These are phyloP conservation scores for Malus domestica DNA, from an alignment of 306 rosid genomes.

Conservation along the genomic window ASM211411v1 NC_041789.1:22163001-22163500, in stretches of 20 bases:
- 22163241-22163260: background rate
- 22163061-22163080: background rate
- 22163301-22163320: background rate
- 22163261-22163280: background rate
- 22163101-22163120: background rate
- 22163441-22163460: too few relatives aligned
- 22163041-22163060: too few relatives aligned
- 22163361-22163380: background rate
- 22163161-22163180: background rate
- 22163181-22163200: conserved; percentile 7
- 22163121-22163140: background rate
- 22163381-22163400: background rate
- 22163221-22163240: conserved; percentile 4
- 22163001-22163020: too few relatives aligned
- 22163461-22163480: too few relatives aligned
- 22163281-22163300: background rate
- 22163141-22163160: too few relatives aligned
- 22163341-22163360: background rate
- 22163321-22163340: background rate
- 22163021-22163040: too few relatives aligned
- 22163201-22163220: conserved; percentile 5
- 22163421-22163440: too few relatives aligned
- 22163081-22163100: background rate
- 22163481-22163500: too few relatives aligned
- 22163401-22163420: background rate